Percentiles rank a stretch among this genome's conserved stretches.
Evolutionary conservation across 257 asterid species (phyloP).

Genomic region (Thymus mandschuricus): DNA sequence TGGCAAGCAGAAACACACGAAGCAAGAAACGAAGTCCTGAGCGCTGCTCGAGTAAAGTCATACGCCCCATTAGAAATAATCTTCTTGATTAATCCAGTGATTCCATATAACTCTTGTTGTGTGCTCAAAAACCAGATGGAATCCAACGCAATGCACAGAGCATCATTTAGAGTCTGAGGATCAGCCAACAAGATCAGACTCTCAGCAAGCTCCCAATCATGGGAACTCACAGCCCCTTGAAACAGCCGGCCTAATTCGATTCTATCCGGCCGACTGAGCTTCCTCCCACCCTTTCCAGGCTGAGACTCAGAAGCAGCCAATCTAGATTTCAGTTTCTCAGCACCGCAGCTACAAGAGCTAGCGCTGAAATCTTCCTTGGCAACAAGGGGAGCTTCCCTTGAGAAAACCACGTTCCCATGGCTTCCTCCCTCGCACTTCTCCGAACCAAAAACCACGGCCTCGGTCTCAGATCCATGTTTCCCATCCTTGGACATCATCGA

Average conservation of each 20-base stretch:
- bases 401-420: slow-evolving; percentile 66
- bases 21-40: slow-evolving; percentile 97
- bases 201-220: slow-evolving; percentile 95
- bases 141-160: slow-evolving; percentile 88
- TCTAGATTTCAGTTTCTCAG: slow-evolving; percentile 78
- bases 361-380: slow-evolving; percentile 51
- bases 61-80: slow-evolving; percentile 80
- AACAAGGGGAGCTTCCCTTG: slow-evolving; percentile 74
- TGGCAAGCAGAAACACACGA: slow-evolving; percentile 98
- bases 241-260: slow-evolving; percentile 87
- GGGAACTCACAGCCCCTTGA: slow-evolving; percentile 93
- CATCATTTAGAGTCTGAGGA: slow-evolving; percentile 91
- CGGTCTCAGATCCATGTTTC: slow-evolving; percentile 38
- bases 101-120: slow-evolving; percentile 72
- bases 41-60: slow-evolving; percentile 94
- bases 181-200: slow-evolving; percentile 84
- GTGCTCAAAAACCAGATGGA: slow-evolving; percentile 92
- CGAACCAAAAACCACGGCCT: slow-evolving; percentile 30
- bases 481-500: slow-evolving; percentile 31
- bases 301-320: slow-evolving; percentile 61
- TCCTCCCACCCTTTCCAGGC: slow-evolving; percentile 70
- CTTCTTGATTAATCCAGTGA: slow-evolving; percentile 81
- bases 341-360: slow-evolving; percentile 70
- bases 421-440: slow-evolving; percentile 60
- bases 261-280: slow-evolving; percentile 88